Evolutionary conservation across 2,329 filamentous ascomycete genomes (phyloP).

Genomic region (Byssochlamys sp.): DNA sequence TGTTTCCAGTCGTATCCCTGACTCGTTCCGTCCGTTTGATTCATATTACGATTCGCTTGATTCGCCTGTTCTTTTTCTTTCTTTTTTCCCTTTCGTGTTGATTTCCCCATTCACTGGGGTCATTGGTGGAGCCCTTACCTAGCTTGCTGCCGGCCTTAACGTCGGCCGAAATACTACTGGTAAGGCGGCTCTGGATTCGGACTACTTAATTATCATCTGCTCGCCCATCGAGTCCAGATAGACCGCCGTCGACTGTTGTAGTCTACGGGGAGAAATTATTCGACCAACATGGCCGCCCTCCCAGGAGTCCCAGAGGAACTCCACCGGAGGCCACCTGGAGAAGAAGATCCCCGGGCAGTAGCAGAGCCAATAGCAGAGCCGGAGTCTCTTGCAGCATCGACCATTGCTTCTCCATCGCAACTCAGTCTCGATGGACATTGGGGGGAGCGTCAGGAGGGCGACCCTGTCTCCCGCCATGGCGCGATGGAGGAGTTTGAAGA

Average conservation of each 20-base stretch:
- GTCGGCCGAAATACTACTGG: background rate
- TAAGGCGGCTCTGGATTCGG: background rate
- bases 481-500: conserved; percentile 54
- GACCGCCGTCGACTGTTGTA: background rate
- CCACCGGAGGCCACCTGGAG: background rate
- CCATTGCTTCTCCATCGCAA: conserved; percentile 8
- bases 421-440: conserved; percentile 43
- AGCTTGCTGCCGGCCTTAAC: background rate
- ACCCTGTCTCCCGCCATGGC: conserved; percentile 41
- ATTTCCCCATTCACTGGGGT: background rate
- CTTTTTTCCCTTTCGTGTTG: background rate
- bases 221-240: background rate
- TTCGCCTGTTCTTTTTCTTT: background rate
- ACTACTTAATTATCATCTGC: background rate
- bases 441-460: conserved; percentile 53
- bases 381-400: conserved; percentile 6
- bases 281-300: background rate
- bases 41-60: background rate
- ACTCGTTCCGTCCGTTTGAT: background rate
- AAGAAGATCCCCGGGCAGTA: background rate
- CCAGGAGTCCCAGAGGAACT: background rate
- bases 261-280: background rate
- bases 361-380: background rate
- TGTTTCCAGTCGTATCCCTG: background rate
- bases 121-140: background rate